A percentile compares a stretch with the other conserved stretches of the same genome.
Conservation (phyloP, 140 eudicot genomes). For the Cichorium intybus region DNA sequence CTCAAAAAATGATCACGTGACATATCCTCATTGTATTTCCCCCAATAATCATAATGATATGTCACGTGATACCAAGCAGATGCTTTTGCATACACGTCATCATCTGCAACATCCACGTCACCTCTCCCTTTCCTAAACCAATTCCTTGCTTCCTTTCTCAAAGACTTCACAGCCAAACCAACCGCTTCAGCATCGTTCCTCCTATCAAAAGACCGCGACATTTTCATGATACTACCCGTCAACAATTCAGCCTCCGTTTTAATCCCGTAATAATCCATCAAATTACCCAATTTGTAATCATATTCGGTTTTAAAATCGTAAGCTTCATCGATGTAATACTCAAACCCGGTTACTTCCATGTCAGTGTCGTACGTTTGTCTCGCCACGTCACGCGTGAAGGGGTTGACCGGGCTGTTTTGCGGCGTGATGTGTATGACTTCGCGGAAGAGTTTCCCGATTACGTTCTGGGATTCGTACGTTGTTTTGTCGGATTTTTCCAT, state of each 20-base stretch:
- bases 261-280: constrained; percentile 87
- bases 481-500: constrained; percentile 94
- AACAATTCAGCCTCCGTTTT: constrained; percentile 85
- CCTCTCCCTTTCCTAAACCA: constrained; percentile 51
- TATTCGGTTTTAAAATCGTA: constrained; percentile 59
- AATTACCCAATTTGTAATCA: constrained; percentile 67
- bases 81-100: constrained; percentile 64
- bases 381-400: constrained; percentile 71
- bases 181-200: constrained; percentile 84
- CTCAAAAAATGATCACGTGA: constrained; percentile 69
- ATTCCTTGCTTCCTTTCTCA: constrained; percentile 74
- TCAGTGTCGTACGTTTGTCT: constrained; percentile 61
- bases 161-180: constrained; percentile 64
- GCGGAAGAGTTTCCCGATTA: constrained; percentile 85
- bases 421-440: constrained; percentile 71
- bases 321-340: constrained; percentile 60
- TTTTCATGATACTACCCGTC: constrained; percentile 78
- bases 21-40: constrained; percentile 54
- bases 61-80: constrained; percentile 97
- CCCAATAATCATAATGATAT: constrained; percentile 73
- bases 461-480: constrained; percentile 57
- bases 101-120: constrained; percentile 27
- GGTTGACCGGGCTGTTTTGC: constrained; percentile 27
- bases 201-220: constrained; percentile 69
- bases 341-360: constrained; percentile 68